Percentiles rank a stretch among this genome's conserved stretches.
Conservation (phyloP, 805 yeast species). For the Starmerella riodocensis region DNA sequence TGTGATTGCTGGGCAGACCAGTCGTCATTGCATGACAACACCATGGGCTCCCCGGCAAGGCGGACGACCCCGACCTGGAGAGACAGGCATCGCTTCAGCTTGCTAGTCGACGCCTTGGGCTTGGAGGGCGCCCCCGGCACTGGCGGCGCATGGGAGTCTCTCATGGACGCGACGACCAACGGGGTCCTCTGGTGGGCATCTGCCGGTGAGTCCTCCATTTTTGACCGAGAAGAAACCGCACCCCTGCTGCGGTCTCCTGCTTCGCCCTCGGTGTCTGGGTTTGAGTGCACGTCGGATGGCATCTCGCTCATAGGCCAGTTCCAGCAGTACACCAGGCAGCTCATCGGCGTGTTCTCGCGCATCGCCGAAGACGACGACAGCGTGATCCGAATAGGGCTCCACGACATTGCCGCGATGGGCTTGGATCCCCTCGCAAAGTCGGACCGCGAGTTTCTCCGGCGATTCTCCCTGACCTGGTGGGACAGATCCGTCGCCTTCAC, state of each 20-base stretch:
- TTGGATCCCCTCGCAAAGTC: constrained; percentile 39
- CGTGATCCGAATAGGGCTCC: constrained; percentile 27
- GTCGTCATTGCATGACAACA: constrained; percentile 2
- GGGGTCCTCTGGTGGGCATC: constrained; percentile 82
- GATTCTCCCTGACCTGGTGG: constrained; percentile 38
- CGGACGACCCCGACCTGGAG: constrained; percentile 20
- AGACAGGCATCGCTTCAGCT: constrained; percentile 21
- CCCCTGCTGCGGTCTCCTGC: constrained; percentile 11
- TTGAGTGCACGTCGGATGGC: constrained; percentile 28
- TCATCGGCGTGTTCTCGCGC: constrained; percentile 32
- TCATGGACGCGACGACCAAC: constrained; percentile 17
- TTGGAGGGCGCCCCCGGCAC: constrained; percentile 2
- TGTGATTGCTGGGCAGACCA: constrained; percentile 16
- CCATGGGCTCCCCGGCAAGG: constrained; percentile 4
- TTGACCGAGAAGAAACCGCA: constrained; percentile 21
- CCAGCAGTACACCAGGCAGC: constrained; percentile 35
- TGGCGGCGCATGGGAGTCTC: constrained; percentile 13
- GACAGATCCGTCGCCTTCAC: constrained; percentile 33
- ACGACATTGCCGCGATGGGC: constrained; percentile 45
- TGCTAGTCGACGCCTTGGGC: constrained; percentile 16
- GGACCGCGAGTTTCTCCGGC: constrained; percentile 36
- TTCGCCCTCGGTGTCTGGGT: background rate
- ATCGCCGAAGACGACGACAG: constrained; percentile 27
- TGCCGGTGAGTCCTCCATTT: constrained; percentile 49
- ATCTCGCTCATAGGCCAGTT: constrained; percentile 37